A percentile compares a stretch with the other conserved stretches of the same genome.
Conservation (phyloP, 257 asterid species). For the Striga asiatica region DNA sequence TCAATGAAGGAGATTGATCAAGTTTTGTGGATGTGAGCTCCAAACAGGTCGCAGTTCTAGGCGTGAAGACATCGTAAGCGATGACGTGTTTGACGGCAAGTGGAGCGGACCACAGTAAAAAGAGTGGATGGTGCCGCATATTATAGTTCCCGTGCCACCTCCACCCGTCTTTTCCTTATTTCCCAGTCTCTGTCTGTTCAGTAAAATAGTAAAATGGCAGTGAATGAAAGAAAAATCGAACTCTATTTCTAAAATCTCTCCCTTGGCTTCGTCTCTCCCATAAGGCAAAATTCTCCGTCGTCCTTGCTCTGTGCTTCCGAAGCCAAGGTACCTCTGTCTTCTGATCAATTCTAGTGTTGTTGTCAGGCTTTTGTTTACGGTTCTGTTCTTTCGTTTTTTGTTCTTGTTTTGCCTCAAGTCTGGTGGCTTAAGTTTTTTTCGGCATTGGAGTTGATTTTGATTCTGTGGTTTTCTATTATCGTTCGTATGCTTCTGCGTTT, state of each 20-base stretch:
- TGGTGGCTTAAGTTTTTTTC: neutral
- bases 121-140: slow-evolving; percentile 20
- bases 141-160: slow-evolving; percentile 11
- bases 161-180: slow-evolving; percentile 18
- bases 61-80: neutral
- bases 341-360: neutral
- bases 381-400: neutral
- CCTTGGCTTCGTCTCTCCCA: neutral
- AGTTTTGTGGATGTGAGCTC: neutral
- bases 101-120: slow-evolving; percentile 16
- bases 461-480: neutral
- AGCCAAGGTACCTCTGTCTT: slow-evolving; percentile 10
- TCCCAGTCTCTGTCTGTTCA: neutral
- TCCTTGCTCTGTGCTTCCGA: slow-evolving; percentile 4
- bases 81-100: slow-evolving; percentile 14
- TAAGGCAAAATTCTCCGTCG: neutral
- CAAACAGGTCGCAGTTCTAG: too few relatives aligned
- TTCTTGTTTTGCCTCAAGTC: neutral
- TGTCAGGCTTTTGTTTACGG: neutral
- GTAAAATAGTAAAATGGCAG: slow-evolving; percentile 6
- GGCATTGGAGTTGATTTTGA: neutral
- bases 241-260: slow-evolving; percentile 5
- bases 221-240: neutral
- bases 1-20: too few relatives aligned
- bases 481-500: neutral